A percentile compares a stretch with the other conserved stretches of the same genome.
These are phyloP conservation scores for Polyplosphaeria fusca DNA, from an alignment of 495 filamentous ascomycete species.

Conservation along the genomic window DNA sequence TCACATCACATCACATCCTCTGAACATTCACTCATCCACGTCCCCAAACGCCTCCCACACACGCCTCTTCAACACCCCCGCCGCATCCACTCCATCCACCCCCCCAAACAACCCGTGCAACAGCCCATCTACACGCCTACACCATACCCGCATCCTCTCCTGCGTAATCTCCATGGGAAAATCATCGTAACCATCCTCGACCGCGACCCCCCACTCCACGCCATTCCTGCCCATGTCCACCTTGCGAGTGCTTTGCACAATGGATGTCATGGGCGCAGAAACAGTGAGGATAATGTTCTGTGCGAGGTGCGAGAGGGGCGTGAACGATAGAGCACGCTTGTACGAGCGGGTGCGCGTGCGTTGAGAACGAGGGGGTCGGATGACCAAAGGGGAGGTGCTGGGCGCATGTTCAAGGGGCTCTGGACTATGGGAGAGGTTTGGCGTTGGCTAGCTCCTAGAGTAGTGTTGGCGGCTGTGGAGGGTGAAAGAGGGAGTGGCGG, in stretches of 20 bases:
- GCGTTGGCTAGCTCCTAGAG: too few species aligned
- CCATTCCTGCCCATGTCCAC: slow-evolving; percentile 11
- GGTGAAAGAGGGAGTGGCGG: too few species aligned
- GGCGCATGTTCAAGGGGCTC: background rate
- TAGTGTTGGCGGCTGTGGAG: too few species aligned
- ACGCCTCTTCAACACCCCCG: background rate
- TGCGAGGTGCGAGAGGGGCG: background rate
- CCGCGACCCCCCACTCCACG: slow-evolving; percentile 8
- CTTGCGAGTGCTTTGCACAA: background rate
- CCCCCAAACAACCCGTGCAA: slow-evolving; percentile 6
- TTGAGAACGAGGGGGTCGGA: background rate
- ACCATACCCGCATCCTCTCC: background rate
- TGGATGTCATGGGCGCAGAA: background rate
- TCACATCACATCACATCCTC: background rate
- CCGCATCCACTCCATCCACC: background rate
- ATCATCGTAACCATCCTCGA: background rate
- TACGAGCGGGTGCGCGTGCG: background rate
- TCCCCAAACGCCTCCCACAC: background rate
- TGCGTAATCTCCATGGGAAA: background rate
- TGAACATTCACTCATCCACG: background rate
- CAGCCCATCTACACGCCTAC: background rate
- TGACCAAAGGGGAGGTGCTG: background rate
- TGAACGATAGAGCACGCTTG: background rate
- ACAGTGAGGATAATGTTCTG: background rate
- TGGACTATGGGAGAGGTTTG: background rate